Percentiles rank a stretch among this genome's conserved stretches.
Evolutionary conservation across 352 stramenopile genomes (phyloP).

Genomic region (Globisporangium iwayamae): DNA sequence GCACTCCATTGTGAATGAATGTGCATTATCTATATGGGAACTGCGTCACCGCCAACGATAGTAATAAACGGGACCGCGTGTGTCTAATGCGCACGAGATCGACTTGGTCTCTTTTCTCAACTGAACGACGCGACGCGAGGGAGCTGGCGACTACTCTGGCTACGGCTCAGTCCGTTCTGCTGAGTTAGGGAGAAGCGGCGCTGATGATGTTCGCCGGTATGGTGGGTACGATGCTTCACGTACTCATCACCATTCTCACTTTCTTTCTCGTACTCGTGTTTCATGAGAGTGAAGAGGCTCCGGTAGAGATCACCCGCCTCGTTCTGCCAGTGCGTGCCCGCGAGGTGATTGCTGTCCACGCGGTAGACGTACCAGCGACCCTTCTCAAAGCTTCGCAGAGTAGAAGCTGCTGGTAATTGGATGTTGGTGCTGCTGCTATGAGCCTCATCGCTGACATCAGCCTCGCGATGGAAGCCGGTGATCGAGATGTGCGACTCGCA

Average conservation of each 20-base stretch:
- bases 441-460: constrained; percentile 17
- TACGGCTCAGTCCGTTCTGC: neutral
- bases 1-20: no score
- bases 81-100: neutral
- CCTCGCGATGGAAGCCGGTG: constrained; percentile 49
- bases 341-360: constrained; percentile 71
- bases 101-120: neutral
- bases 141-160: constrained; percentile 7
- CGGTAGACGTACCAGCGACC: constrained; percentile 80
- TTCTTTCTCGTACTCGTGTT: constrained; percentile 52
- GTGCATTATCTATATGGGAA: no score
- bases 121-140: constrained; percentile 12
- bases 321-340: constrained; percentile 65
- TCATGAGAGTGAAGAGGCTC: constrained; percentile 69
- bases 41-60: neutral
- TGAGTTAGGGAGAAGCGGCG: neutral
- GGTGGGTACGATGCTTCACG: neutral
- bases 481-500: constrained; percentile 76
- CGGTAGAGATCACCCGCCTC: constrained; percentile 60
- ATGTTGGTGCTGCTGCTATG: constrained; percentile 5
- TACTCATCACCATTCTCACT: neutral
- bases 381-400: constrained; percentile 35
- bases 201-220: neutral
- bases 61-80: neutral
- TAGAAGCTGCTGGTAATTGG: constrained; percentile 2